Evolutionary conservation across 176 grass and related monocot genomes (phyloP), one percentile per base, ranked within the genome.

Genomic region (Cenchrus americanus): DNA sequence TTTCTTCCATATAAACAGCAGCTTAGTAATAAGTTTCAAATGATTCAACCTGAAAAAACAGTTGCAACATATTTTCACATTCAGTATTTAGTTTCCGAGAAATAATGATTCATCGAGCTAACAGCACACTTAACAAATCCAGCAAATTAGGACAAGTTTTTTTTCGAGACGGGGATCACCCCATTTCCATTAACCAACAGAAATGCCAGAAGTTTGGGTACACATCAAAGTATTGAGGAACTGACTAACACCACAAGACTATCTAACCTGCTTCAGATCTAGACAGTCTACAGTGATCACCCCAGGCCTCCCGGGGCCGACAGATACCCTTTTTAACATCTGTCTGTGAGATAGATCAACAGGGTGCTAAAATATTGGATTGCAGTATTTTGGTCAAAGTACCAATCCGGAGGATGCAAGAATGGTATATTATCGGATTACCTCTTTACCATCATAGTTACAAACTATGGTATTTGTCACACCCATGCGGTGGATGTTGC

Each of bases 401-500:
- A 40, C n/a, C 41, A 26, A 44, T 62, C 5, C 3, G 0, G 78
- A 54, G 21, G 40, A 50, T 58, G 59, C 53, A 82, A 30, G 10
- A 41, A 51, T 34, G 40, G 9, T 54, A 69, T 55, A 69, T 10
- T 24, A 61, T 64, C 7, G 55, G 26, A 83, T 83, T 84, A 99
- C 96, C 96, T 99, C 96, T 83, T 94, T 99, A 59, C 93, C 96
- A 48, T 99, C 89, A 14, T 99, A 99, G 75, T 99, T 99, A 89
- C 91, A 96, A 43, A 99, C 91, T 76, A 99, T 61, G 58, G 96
- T 93, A 82, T 96, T 99, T 65, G 96, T 90, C 43, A 99, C 80
- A 64, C 96, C 96, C 96, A 99, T 92, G 68, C 96, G 91, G 88
- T 99, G 89, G 87, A 99, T 92, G 80, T 99, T 99, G 57, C 93